These are phyloP conservation scores for Magnusiomyces starmeri DNA, from an alignment of 1,139 yeast species.

Conservation along the genomic window DNA sequence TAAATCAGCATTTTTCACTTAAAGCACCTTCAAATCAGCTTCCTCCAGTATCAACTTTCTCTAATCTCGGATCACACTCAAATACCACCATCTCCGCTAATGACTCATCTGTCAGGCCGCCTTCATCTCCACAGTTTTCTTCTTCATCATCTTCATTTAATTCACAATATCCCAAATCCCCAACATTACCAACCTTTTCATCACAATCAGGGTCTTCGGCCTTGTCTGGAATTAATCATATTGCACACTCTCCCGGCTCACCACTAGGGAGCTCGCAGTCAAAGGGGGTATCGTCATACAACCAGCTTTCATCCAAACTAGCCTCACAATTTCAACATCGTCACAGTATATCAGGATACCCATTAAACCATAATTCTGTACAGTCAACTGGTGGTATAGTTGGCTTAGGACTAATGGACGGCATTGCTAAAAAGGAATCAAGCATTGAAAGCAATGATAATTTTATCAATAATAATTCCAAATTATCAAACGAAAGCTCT, in stretches of 20 bases:
- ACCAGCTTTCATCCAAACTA: background rate
- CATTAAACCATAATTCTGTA: background rate
- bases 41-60: constrained; percentile 6
- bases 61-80: background rate
- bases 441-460: too few relatives aligned
- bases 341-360: constrained; percentile 1
- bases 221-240: constrained; percentile 5
- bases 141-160: constrained; percentile 9
- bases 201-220: constrained; percentile 9
- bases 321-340: constrained; percentile 2
- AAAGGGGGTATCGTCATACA: too few relatives aligned
- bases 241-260: background rate
- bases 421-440: too few relatives aligned
- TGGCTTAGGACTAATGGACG: background rate
- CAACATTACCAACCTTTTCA: constrained; percentile 8
- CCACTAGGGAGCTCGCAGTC: too few relatives aligned
- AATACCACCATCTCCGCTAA: too few relatives aligned
- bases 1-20: background rate
- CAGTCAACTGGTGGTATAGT: too few relatives aligned
- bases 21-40: constrained; percentile 7
- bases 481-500: too few relatives aligned
- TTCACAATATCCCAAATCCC: constrained; percentile 7
- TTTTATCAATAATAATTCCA: too few relatives aligned
- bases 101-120: too few relatives aligned
- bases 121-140: constrained; percentile 4